These are phyloP conservation scores for Pugionium dolabratum DNA, from an alignment of 345 rosid genomes.

Conservation along the genomic window DNA sequence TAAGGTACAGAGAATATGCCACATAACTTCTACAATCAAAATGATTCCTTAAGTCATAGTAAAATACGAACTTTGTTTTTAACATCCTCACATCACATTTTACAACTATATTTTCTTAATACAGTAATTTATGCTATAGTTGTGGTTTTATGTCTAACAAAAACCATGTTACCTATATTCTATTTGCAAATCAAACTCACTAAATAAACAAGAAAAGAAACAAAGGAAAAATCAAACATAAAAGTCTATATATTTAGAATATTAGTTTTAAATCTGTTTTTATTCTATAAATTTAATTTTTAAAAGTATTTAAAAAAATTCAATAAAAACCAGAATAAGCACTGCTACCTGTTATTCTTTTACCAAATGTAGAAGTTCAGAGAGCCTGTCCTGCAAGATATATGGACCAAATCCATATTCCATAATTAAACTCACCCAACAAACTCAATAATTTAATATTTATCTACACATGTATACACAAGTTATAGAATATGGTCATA, in stretches of 20 bases:
- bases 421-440: conserved; percentile 6
- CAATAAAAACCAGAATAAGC: background rate
- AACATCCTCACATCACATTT: conserved; percentile 8
- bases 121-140: background rate
- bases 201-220: background rate
- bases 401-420: conserved; percentile 18
- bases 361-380: background rate
- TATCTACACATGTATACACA: background rate
- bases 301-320: background rate
- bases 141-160: background rate
- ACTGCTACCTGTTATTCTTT: background rate
- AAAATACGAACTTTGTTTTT: background rate
- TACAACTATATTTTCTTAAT: background rate
- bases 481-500: too few relatives aligned
- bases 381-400: conserved; percentile 7
- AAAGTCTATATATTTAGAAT: too few relatives aligned
- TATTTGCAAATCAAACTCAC: background rate
- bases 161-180: background rate
- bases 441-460: background rate
- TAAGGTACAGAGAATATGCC: conserved; percentile 34
- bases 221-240: too few relatives aligned
- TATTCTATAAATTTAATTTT: too few relatives aligned
- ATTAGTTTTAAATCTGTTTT: too few relatives aligned
- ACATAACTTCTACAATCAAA: conserved; percentile 2
- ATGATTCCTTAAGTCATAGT: conserved; percentile 1